Evolutionary conservation across 257 asterid species (phyloP).

Genomic region (Lantana camara): DNA sequence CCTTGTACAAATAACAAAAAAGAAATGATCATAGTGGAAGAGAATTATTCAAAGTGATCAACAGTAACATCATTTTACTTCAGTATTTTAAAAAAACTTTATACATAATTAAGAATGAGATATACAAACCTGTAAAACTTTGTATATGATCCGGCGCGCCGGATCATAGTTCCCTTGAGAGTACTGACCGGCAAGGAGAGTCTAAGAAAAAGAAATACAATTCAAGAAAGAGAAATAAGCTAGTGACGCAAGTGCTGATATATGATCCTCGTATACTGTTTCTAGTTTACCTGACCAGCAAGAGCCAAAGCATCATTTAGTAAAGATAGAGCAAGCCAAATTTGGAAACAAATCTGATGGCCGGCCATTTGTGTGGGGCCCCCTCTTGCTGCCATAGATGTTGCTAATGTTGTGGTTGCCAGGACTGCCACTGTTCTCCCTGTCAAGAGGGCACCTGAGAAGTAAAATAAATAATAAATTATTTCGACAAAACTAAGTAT

Average conservation of each 20-base stretch:
- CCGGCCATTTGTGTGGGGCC: constrained; percentile 93
- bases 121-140: constrained; percentile 71
- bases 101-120: constrained; percentile 18
- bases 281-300: constrained; percentile 79
- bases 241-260: background rate
- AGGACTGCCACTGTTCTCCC: constrained; percentile 85
- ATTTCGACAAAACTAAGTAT: constrained; percentile 10
- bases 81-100: background rate
- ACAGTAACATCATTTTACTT: background rate
- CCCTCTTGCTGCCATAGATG: constrained; percentile 90
- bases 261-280: background rate
- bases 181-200: constrained; percentile 83
- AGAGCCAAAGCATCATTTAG: constrained; percentile 96
- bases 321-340: constrained; percentile 94
- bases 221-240: background rate
- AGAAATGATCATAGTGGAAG: constrained; percentile 10
- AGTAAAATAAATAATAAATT: constrained; percentile 29
- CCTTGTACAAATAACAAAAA: constrained; percentile 40
- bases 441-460: constrained; percentile 75
- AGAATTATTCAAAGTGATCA: constrained; percentile 14
- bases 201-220: constrained; percentile 43
- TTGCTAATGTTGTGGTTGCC: constrained; percentile 75
- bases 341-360: constrained; percentile 83
- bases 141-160: constrained; percentile 76
- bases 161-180: constrained; percentile 78